A percentile compares a stretch with the other conserved stretches of the same genome.
phyloP scores from a whole-genome alignment of 805 yeast genomes.

The Spathaspora boniae region DNA sequence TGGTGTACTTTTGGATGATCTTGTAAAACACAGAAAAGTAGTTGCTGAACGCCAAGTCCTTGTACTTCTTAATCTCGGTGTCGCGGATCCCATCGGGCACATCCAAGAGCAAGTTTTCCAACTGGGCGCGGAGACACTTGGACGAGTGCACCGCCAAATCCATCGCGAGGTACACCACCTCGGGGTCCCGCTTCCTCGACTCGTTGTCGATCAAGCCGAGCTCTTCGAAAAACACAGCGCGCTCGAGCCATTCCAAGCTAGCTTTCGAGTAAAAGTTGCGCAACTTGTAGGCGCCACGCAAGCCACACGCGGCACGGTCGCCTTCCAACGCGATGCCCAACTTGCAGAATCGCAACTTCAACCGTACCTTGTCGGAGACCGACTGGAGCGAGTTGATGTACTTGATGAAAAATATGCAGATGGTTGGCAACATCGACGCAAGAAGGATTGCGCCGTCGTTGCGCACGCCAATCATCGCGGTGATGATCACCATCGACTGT shows the following conservation, averaged over 20 bases:
- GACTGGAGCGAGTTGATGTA: conserved; percentile 27
- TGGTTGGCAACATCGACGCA: conserved; percentile 28
- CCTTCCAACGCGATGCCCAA: conserved; percentile 32
- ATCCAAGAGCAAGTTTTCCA: conserved; percentile 57
- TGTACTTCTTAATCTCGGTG: conserved; percentile 50
- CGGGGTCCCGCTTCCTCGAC: conserved; percentile 25
- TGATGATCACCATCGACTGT: conserved; percentile 45
- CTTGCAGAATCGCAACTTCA: conserved; percentile 44
- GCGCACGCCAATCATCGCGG: conserved; percentile 32
- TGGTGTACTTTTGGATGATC: conserved; percentile 45
- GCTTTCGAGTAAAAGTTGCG: conserved; percentile 48
- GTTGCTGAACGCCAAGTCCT: conserved; percentile 62
- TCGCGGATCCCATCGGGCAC: conserved; percentile 54
- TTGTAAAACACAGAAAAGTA: conserved; percentile 62
- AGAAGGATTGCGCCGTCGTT: conserved; percentile 35
- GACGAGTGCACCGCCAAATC: conserved; percentile 68
- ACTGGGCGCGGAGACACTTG: conserved; percentile 50
- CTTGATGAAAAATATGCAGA: conserved; percentile 24
- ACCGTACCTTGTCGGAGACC: conserved; percentile 26
- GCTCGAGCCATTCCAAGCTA: conserved; percentile 52
- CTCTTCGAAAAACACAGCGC: conserved; percentile 37
- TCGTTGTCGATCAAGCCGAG: conserved; percentile 2
- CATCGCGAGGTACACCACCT: conserved; percentile 45
- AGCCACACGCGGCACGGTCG: conserved; percentile 29
- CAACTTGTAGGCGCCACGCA: conserved; percentile 42